Base-by-base conservation (phyloP, 2,329 filamentous ascomycete genomes). In the Talaromyces atroroseus region DNA sequence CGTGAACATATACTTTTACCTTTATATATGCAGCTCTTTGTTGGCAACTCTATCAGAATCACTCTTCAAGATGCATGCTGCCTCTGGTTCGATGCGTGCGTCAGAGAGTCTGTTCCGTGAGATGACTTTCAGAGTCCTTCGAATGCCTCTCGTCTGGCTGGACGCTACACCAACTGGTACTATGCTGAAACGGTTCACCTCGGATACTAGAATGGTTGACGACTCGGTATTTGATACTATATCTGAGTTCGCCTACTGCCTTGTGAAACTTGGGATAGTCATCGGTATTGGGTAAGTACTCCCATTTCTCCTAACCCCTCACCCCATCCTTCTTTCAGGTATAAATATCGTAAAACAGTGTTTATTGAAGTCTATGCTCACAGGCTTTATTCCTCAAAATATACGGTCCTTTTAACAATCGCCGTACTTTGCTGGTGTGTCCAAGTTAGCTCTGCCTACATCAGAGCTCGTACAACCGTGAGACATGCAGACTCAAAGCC, bases 111-210 rank as follows among this genome's bases (percentile, higher is more conserved):
- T 92, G 3, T 92, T 91, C 61, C 78, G 83, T 21, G 80, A 80
- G 54, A 80, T 91, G 60, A 83, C 86, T 46, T 84, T 82, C 61
- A 78, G 82, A 0, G 79, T 92, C 8, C 76, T 92, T 3, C 82
- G 86, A 18, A 85, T 88, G 7, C 88, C 87, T 1, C 76, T 92
- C 18, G 78, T 87, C 59, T 91, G 88, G 87, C 78, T 92, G 34
- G 89, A 92, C 65, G 92, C 88, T 0, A 86, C 90, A 0, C 89
- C 89, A 0, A 77, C 90, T 1, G 89, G 89, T 1, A 82, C 88
- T 45, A 82, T 92, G 40, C 76, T 92, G 18, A 92, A 92, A 71
- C 80, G 89, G 1, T 90, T 92, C 68, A 90, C 87, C 0, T 78
- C 85, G 5, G 89, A 92, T 70, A 90, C 81, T 3, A 78, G 82